Evolutionary conservation across 169 alveolate species (phyloP), one percentile per base, ranked within the genome.

Genomic region (Cryptosporidium tyzzeri): DNA sequence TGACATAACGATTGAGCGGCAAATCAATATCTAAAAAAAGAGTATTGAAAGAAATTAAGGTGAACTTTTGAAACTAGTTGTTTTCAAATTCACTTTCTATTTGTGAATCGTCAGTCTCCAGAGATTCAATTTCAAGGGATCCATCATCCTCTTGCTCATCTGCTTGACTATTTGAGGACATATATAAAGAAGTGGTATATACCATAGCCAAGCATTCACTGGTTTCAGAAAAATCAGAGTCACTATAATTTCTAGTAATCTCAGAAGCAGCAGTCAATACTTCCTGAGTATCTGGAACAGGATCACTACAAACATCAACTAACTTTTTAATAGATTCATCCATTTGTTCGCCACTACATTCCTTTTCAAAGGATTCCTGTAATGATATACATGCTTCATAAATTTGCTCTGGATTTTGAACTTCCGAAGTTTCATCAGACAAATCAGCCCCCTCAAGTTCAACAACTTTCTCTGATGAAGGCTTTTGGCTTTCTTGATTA

Each of bases 121-220:
- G 62, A 45, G 89, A 80, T 48, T 80, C 89, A 14, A 41, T 41
- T 45, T 65, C 75, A 26, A 80, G 74, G 2, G 89, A 80, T 12
- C 0, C 89, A 16, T 31, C n/a, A 2, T 39, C 89, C 35, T 39
- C 68, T 12, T 35, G 26, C 3, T 80, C 80, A 12, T 1, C 51
- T 9, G 4, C 7, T 8, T 80, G 70, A 6, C 3, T 50, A 14
- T 14, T 23, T 1, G 89, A 61, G 68, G 62, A 80, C 0, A 80
- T 37, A 48, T 31, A 80, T 12, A 80, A 26, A 8, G 80, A 23
- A 14, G 80, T 62, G 21, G 89, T 44, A 14, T 9, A 37, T 12
- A 80, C 44, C 89, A 80, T 80, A 6, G 80, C 41, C 2, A 7
- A n/a, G 41, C 89, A 80, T 39, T 80, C 89, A 8, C 44, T 21